Base-by-base conservation (phyloP, 768 basidiomycete species). In the Tephrocybe sp. region DNA sequence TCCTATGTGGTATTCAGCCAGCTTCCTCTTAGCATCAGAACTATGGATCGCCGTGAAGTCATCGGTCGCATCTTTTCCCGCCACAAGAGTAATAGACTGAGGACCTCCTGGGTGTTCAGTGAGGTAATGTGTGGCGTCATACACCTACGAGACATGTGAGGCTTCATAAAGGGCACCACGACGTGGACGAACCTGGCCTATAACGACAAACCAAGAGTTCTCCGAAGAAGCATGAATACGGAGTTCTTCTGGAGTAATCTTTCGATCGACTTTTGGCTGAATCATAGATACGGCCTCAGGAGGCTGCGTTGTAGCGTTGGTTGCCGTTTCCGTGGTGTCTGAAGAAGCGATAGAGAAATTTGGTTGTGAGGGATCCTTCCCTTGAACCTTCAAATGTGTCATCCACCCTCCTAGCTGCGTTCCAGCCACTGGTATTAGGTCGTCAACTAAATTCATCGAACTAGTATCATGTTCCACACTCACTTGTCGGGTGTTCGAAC, bases 11-110 rank as follows among this genome's bases (percentile, higher is more conserved):
- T 66, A 78, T 55, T 75, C 69, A 0, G 69, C 71, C 9, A 83
- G 66, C 58, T 76, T 72, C 19, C 49, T 49, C 45, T 70, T 74
- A 2, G 75, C 80, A 48, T 78, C 77, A 8, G 69, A 62, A n/a
- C 77, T 79, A 61, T 83, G 83, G 44, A 84, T 83, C 0, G 81
- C 78, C 62, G 82, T 69, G 61, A 84, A 86, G 51, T 86, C 83
- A 12, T 85, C 83, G 1, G 80, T 78, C 2, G 78, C 77, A 53
- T 86, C 83, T 53, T 82, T 70, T 0, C 82, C 82, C 1, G 81
- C 81, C 9, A 78, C 74, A 16, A 79, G 65, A 12, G 69, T 62
- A 47, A 85, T 86, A 2, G 79, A 78, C 46, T 79, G 73, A 0
- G 70, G 66, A 1, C 83, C 82, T 6, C 82, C 83, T 0, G 84